Evolutionary conservation across 192 early-diverging fungal species (phyloP).

Genomic region (Allomyces arbusculus): DNA sequence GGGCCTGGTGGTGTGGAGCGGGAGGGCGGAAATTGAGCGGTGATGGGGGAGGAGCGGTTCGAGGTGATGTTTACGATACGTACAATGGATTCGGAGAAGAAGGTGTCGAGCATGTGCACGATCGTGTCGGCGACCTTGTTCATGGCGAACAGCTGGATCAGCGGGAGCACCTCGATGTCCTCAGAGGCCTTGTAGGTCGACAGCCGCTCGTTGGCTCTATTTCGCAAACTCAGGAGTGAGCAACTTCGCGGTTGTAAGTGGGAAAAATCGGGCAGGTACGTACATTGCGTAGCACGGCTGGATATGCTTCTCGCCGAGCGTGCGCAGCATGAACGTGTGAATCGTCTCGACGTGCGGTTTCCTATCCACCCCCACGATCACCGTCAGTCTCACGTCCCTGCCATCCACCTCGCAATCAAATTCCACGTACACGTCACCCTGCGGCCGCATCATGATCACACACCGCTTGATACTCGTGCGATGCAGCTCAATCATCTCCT

Average conservation of each 20-base stretch:
- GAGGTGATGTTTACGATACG: too few relatives aligned
- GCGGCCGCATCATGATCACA: not conserved
- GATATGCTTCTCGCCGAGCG: constrained; percentile 52
- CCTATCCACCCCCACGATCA: constrained; percentile 11
- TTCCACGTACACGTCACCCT: not conserved
- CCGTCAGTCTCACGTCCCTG: too few relatives aligned
- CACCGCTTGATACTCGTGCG: constrained; percentile 27
- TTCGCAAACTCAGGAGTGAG: constrained; percentile 12
- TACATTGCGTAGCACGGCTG: constrained; percentile 41
- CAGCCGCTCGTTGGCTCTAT: constrained; percentile 11
- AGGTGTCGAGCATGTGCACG: constrained; percentile 85
- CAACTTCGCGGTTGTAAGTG: too few relatives aligned
- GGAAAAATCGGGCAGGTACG: not conserved
- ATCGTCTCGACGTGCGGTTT: constrained; percentile 54
- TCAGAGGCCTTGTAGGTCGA: constrained; percentile 20
- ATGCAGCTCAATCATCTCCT: constrained; percentile 74
- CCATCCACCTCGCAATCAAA: too few relatives aligned
- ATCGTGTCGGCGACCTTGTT: constrained; percentile 87
- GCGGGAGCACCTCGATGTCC: constrained; percentile 30
- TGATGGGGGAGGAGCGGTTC: too few relatives aligned
- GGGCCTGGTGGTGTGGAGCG: constrained; percentile 12
- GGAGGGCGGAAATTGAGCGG: too few relatives aligned
- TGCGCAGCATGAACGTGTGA: constrained; percentile 47
- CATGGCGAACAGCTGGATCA: constrained; percentile 75
- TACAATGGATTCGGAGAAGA: constrained; percentile 41